Evolutionary conservation across 495 filamentous ascomycete species (phyloP).

Genomic region (Parmelia sp.): DNA sequence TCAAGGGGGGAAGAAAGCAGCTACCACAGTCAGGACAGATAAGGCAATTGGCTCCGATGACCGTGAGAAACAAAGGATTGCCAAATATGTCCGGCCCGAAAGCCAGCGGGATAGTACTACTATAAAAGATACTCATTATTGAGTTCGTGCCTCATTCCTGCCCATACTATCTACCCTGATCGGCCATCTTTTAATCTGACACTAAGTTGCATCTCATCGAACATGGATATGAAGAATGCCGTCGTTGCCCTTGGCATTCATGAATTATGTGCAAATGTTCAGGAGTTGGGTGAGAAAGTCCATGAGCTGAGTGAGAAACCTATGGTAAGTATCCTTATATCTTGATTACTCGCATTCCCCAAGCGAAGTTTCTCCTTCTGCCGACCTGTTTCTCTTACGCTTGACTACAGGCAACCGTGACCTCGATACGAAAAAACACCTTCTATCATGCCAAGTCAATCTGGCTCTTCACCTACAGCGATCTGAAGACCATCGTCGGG

Average conservation of each 20-base stretch:
- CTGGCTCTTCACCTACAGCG: constrained; percentile 37
- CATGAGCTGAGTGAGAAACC: neutral
- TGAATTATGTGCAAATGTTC: neutral
- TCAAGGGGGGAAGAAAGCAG: neutral
- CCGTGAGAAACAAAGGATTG: neutral
- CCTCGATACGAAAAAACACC: neutral
- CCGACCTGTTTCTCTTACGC: neutral
- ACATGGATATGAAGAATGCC: neutral
- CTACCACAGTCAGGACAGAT: neutral
- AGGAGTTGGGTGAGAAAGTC: neutral
- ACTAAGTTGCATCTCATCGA: neutral
- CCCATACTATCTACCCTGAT: neutral
- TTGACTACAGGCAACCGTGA: neutral
- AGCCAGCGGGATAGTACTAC: neutral
- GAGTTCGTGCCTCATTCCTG: neutral
- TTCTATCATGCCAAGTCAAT: constrained; percentile 22
- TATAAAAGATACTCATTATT: neutral
- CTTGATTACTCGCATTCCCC: neutral
- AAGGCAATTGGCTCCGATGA: neutral
- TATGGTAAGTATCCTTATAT: neutral
- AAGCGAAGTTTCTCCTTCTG: neutral
- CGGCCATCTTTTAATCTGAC: neutral
- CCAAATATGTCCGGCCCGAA: neutral
- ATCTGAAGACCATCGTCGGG: constrained; percentile 37
- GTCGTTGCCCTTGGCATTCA: neutral